Base-by-base conservation (phyloP, 2,329 filamentous ascomycete species). In the Diaporthe humulicola region DNA sequence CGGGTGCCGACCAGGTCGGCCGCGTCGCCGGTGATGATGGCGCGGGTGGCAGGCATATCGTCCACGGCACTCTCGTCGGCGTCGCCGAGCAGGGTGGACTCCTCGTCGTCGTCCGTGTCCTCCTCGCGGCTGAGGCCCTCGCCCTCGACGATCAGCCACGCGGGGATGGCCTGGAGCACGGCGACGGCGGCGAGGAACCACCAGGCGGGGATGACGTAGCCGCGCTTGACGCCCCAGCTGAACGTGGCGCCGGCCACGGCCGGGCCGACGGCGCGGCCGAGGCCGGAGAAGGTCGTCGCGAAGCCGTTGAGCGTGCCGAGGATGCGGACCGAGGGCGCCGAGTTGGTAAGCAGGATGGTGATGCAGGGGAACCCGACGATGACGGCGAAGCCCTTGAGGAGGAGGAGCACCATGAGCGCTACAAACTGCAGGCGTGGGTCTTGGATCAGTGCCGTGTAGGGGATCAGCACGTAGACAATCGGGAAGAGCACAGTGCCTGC, bases 261-360 rank as follows among this genome's bases (percentile, higher is more conserved):
- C 0, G 97, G 96, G 0, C 97, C 97, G 0, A 89, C 80, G 0
- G 95, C 96, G 66, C 96, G 88, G 2, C 96, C 96, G 7, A 98
- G 83, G 0, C 94, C 95, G 77, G 92, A 93, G 45, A 96, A 91
- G 73, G 93, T 94, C 0, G 96, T 98, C 0, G 95, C 96, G 76
- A 98, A 92, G 3, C 96, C 97, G 80, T 98, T 98, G 73, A 98
- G 85, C 0, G 96, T 98, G 1, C 95, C 96, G 7, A 98, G 89
- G 14, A 98, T 90, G 57, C 89, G 87, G 22, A 98, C 86, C 72
- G 93, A 95, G 1, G 88, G 85, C 6, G 95, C 95, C 14, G 93
- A 95, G 84, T 98, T 98, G 38, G 96, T 98, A 50, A 98, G 89
- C 64, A 98, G 87, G 78, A 98, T 98, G 8, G 95, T 98, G 36